These are phyloP conservation scores for Apiospora aurea DNA, from an alignment of 2,329 filamentous ascomycete genomes.

Conservation along the genomic window DNA sequence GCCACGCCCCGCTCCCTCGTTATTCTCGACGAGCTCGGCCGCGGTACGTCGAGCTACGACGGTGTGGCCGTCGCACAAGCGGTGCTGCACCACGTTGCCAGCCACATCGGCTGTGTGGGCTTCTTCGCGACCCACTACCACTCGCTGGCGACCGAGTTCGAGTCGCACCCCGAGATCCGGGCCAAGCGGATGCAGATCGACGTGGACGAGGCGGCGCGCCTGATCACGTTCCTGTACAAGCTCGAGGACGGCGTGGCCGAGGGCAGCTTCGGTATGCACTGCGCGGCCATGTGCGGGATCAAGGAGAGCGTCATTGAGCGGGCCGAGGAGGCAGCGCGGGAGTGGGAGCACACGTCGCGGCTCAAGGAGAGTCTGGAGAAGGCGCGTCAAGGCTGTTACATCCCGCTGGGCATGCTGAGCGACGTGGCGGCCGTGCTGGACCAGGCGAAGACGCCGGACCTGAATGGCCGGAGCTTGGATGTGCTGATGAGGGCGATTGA, in stretches of 20 bases:
- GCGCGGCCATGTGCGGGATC: conserved; percentile 97
- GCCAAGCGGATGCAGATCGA: conserved; percentile 93
- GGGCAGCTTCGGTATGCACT: conserved; percentile 99
- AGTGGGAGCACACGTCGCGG: conserved; percentile 94
- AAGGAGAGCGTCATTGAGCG: conserved; percentile 80
- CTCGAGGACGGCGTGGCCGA: conserved; percentile 93
- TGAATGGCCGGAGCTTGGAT: conserved; percentile 60
- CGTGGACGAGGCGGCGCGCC: conserved; percentile 82
- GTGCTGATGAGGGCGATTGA: conserved; percentile 68
- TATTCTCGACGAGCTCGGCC: conserved; percentile 94
- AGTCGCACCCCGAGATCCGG: conserved; percentile 84
- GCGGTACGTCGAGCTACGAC: conserved; percentile 94
- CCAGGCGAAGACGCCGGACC: conserved; percentile 53
- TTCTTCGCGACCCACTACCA: conserved; percentile 99
- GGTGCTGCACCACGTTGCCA: conserved; percentile 94
- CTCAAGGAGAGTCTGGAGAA: conserved; percentile 88
- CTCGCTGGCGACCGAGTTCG: conserved; percentile 89
- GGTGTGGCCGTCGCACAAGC: conserved; percentile 96
- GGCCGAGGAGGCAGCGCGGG: conserved; percentile 85
- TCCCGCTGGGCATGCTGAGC: conserved; percentile 86
- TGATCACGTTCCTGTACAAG: conserved; percentile 97
- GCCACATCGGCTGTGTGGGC: conserved; percentile 89
- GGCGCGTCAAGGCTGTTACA: conserved; percentile 78
- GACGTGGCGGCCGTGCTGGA: conserved; percentile 82
- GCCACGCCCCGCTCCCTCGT: conserved; percentile 93